These are phyloP conservation scores for Ceratocystis lukuohia DNA, from an alignment of 2,329 filamentous ascomycete genomes.

Conservation along the genomic window DNA sequence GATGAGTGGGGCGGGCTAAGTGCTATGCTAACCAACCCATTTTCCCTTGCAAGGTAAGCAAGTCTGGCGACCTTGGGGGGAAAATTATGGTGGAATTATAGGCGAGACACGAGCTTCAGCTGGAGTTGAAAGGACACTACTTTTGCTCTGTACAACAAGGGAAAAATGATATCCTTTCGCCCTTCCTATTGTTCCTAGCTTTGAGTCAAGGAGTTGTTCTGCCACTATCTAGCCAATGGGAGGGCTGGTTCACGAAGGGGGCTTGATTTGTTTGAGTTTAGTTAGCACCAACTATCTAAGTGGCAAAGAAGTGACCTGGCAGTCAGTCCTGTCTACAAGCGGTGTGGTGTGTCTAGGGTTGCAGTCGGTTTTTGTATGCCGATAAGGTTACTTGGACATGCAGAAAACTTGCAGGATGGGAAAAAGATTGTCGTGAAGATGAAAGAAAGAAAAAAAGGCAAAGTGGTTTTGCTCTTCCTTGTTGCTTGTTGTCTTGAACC, in stretches of 20 bases:
- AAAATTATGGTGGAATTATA: too few species aligned
- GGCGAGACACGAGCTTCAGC: too few species aligned
- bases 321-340: not conserved
- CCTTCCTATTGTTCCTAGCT: not conserved
- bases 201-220: not conserved
- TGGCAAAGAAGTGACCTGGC: not conserved
- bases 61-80: too few species aligned
- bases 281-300: not conserved
- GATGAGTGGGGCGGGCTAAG: not conserved
- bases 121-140: too few species aligned
- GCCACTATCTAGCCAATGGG: not conserved
- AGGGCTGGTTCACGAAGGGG: too few species aligned
- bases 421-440: not conserved
- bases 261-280: not conserved
- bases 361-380: not conserved
- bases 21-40: too few species aligned
- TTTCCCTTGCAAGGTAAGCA: too few species aligned
- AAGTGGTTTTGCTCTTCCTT: not conserved
- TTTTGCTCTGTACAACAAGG: too few species aligned
- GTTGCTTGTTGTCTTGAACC: not conserved
- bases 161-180: not conserved
- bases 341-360: not conserved
- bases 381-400: conserved; percentile 6
- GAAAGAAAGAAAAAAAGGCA: not conserved
- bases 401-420: not conserved